Percentiles rank a stretch among this genome's conserved stretches.
phyloP scores from a whole-genome alignment of 108 stramenopile species.

The Cyclotella atomus region DNA sequence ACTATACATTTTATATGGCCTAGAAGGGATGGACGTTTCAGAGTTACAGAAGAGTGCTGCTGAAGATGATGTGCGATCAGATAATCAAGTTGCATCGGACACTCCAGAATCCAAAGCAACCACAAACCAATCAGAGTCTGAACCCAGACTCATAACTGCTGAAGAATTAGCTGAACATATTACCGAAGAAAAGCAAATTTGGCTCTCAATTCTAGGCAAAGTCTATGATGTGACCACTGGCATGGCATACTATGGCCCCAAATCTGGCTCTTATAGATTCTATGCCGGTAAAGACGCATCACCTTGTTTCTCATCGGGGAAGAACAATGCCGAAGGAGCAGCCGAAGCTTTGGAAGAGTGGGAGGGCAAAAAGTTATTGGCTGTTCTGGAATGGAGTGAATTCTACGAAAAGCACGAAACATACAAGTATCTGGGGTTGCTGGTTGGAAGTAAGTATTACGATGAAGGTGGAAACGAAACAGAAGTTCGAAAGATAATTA shows the following conservation, averaged over 20 bases:
- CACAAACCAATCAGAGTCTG: neutral
- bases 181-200: conserved; percentile 42
- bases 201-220: conserved; percentile 78
- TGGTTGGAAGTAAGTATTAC: conserved; percentile 60
- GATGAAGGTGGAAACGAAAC: conserved; percentile 56
- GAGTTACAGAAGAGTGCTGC: too few species aligned
- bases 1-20: conserved; percentile 13
- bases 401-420: conserved; percentile 68
- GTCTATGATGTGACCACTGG: conserved; percentile 82
- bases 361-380: conserved; percentile 36
- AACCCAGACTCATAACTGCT: conserved; percentile 18
- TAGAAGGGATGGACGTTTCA: neutral
- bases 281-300: conserved; percentile 62
- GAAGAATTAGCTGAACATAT: conserved; percentile 30
- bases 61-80: too few species aligned
- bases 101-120: neutral
- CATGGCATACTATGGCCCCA: conserved; percentile 19
- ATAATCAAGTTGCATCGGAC: neutral
- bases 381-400: conserved; percentile 47
- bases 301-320: conserved; percentile 68
- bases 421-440: conserved; percentile 61
- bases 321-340: conserved; percentile 70
- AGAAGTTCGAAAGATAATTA: conserved; percentile 31
- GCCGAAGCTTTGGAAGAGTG: conserved; percentile 53
- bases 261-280: conserved; percentile 42